Evolutionary conservation across 2,329 filamentous ascomycete species (phyloP), one percentile per base, ranked within the genome.

Genomic region (Fusarium musae): DNA sequence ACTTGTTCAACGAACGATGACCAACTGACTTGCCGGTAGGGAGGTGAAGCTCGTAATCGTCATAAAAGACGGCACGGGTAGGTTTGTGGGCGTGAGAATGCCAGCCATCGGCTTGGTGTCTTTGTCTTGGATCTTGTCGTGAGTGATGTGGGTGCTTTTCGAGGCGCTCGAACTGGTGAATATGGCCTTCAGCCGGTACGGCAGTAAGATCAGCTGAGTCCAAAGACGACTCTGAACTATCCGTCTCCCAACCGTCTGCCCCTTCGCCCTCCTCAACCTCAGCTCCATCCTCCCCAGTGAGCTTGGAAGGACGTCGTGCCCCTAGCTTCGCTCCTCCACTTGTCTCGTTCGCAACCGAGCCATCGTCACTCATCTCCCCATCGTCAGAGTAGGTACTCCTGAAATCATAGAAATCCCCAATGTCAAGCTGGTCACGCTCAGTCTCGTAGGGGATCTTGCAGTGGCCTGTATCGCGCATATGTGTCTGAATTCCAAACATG

Each of bases 401-500:
- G 87, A 99, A 99, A 80, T 99, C 96, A 83, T 99, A 99, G 82
- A 94, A 98, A 74, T 98, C 94, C 63, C 96, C 96, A 78, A 99
- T 94, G 63, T 97, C 94, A 36, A 98, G 88, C 84, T 98, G 94
- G 79, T 98, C 95, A 40, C 93, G 92, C 80, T 98, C 94, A 0
- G 91, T 92, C 58, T 92, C 91, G 81, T 96, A 99, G 1, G 94
- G 95, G 76, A 99, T 97, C 89, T 95, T 97, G 88, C 96, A 98
- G 83, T 99, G 96, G 2, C 94, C 93, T 80, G 95, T 96, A 81
- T 99, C 96, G 49, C 94, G 92, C 96, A 99, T 99, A 81, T 99
- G 96, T 1, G 95, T 98, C 80, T 98, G 95, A 32, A 95, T 90
- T 23, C 93, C 96, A 64, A 92, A 91, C 0, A 93, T 87, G 17